Percentiles rank a stretch among this genome's conserved stretches.
Evolutionary conservation across 78 protist species (phyloP).

Genomic region (Dictyostelium brefeldianum): DNA sequence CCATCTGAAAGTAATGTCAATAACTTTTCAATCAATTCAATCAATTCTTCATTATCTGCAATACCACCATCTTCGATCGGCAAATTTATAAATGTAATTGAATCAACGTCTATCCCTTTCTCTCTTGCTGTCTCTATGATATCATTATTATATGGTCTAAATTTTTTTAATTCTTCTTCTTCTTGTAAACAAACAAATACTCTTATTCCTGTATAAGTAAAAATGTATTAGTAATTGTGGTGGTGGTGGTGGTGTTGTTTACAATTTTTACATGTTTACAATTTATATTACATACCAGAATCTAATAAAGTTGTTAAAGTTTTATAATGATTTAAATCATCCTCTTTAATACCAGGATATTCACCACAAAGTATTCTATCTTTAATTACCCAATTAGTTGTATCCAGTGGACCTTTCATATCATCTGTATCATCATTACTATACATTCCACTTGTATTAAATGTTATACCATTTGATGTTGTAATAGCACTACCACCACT

Average conservation of each 20-base stretch:
- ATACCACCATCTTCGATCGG: conserved; percentile 77
- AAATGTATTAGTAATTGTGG: not conserved
- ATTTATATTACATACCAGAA: conserved; percentile 18
- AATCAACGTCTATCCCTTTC: conserved; percentile 16
- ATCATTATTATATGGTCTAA: conserved; percentile 50
- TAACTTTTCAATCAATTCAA: conserved; percentile 37
- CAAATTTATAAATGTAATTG: conserved; percentile 39
- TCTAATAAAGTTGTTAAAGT: conserved; percentile 32
- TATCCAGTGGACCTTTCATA: conserved; percentile 65
- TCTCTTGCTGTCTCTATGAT: not conserved
- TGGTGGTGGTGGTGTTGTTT: too few species aligned
- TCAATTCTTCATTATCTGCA: conserved; percentile 39
- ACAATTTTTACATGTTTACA: not conserved
- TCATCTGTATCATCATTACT: conserved; percentile 28
- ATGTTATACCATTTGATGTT: not conserved
- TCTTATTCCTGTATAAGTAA: conserved; percentile 22
- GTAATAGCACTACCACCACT: not conserved
- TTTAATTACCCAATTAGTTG: conserved; percentile 51
- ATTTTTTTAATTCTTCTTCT: conserved; percentile 21
- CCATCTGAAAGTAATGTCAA: not conserved
- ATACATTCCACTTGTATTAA: conserved; percentile 21
- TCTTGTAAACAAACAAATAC: conserved; percentile 76
- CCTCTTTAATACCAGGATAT: conserved; percentile 47
- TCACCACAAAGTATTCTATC: conserved; percentile 54
- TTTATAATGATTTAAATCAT: conserved; percentile 10